Percentiles rank a stretch among this genome's conserved stretches.
phyloP scores from a whole-genome alignment of 345 rosid species.

The Arabis alpina region DNA sequence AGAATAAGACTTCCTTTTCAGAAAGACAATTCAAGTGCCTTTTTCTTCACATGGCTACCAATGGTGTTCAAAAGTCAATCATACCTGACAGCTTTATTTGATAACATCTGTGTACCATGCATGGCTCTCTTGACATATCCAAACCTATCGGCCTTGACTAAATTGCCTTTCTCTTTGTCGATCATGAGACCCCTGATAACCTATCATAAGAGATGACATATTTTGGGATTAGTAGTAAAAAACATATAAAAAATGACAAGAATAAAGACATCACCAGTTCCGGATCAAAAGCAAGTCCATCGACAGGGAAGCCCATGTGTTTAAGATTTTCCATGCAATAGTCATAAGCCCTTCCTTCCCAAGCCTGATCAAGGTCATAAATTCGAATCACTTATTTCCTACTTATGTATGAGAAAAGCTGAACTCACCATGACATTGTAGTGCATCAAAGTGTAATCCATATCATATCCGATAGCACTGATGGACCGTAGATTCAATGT shows the following conservation, averaged over 20 bases:
- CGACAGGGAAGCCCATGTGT: constrained; percentile 89
- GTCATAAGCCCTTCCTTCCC: constrained; percentile 99
- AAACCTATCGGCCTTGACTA: constrained; percentile 97
- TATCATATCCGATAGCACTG: constrained; percentile 96
- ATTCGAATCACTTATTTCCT: background rate
- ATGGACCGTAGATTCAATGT: constrained; percentile 93
- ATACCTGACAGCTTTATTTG: constrained; percentile 88
- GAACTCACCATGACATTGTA: constrained; percentile 80
- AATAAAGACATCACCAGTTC: constrained; percentile 61
- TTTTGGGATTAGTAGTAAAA: background rate
- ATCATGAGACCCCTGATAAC: constrained; percentile 96
- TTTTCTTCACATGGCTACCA: constrained; percentile 19
- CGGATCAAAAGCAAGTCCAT: constrained; percentile 88
- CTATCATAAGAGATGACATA: constrained; percentile 41
- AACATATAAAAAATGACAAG: constrained; percentile 20
- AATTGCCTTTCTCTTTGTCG: constrained; percentile 91
- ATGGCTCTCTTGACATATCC: constrained; percentile 93
- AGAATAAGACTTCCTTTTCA: constrained; percentile 40
- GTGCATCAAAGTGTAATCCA: constrained; percentile 98
- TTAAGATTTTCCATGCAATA: constrained; percentile 89
- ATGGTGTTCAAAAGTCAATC: constrained; percentile 7
- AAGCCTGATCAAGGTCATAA: constrained; percentile 60
- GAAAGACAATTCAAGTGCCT: background rate
- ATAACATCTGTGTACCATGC: constrained; percentile 93
- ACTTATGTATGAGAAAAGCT: constrained; percentile 2